A percentile compares a stretch with the other conserved stretches of the same genome.
These are phyloP conservation scores for Globisporangium irregulare DNA, from an alignment of 352 stramenopile genomes.

Conservation along the genomic window DNA sequence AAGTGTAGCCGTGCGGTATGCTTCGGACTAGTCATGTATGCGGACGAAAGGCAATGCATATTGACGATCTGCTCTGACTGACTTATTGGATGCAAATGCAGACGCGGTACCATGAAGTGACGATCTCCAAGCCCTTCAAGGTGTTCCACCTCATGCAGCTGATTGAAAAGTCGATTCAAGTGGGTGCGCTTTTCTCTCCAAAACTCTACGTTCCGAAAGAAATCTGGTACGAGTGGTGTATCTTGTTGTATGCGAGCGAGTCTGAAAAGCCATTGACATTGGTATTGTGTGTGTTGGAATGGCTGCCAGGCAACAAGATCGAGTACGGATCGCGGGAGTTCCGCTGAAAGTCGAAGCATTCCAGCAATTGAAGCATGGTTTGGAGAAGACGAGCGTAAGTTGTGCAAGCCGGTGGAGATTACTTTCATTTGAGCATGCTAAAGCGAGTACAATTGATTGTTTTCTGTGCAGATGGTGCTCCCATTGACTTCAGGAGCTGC, in stretches of 20 bases:
- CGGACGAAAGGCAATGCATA: background rate
- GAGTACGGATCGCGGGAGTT: slow-evolving; percentile 55
- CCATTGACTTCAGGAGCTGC: slow-evolving; percentile 41
- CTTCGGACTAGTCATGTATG: background rate
- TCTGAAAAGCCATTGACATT: background rate
- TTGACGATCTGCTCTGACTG: background rate
- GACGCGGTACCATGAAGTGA: slow-evolving; percentile 59
- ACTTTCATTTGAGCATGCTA: background rate
- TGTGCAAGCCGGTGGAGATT: background rate
- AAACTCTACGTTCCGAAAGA: slow-evolving; percentile 78
- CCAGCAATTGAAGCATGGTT: slow-evolving; percentile 59
- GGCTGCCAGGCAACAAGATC: slow-evolving; percentile 49
- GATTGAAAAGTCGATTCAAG: slow-evolving; percentile 76
- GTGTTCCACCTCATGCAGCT: slow-evolving; percentile 82
- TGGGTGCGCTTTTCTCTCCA: slow-evolving; percentile 65
- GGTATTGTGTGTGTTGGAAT: background rate
- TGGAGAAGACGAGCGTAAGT: slow-evolving; percentile 67
- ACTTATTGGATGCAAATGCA: slow-evolving; percentile 7
- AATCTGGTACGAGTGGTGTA: slow-evolving; percentile 43
- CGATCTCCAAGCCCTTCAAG: slow-evolving; percentile 49
- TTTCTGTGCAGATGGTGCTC: slow-evolving; percentile 42
- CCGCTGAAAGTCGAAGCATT: slow-evolving; percentile 63
- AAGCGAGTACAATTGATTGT: background rate
- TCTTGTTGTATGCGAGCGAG: background rate
- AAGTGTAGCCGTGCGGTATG: background rate